Base-by-base conservation (phyloP, 2,329 filamentous ascomycete species). In the Leptographium lundbergii region DNA sequence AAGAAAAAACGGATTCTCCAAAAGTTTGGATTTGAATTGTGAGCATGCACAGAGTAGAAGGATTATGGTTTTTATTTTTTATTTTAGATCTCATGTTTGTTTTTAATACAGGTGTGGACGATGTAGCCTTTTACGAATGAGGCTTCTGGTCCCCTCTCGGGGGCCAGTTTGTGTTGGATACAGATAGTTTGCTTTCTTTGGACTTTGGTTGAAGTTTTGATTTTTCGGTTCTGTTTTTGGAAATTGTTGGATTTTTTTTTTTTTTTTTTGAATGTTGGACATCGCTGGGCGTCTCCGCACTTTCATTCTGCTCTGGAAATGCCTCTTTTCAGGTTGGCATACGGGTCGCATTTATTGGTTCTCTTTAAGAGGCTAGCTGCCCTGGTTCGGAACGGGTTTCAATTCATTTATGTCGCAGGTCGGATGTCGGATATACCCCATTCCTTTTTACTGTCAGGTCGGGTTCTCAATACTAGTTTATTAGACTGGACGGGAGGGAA, bases 401-500 rank as follows among this genome's bases (percentile, higher is more conserved):
- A 47, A 6, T 54, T 53, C 42, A 11, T 34, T 58, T 53, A 19
- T 24, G 25, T 53, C 27, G 36, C 51, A 58, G 57, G 51, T n/a
- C 51, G 50, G 51, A 47, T 36, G 57, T 48, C 25, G 57, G 57
- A 58, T 58, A 58, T 58, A 58, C 57, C 57, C 57, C 56, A 57
- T 57, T 57, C 56, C 56, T 52, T 57, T 57, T 25, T 47, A 45
- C 55, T 57, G 45, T 57, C 29, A 36, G 55, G 39, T 39, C 36
- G 54, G 54, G 45, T 24, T 50, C 32, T 34, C 29, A 34, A 34
- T 47, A 32, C 17, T 47, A 42, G 34, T 42, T 55, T 54, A 45
- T 50, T 50, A 57, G 42, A 56, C 24, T 47, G 52, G 52, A 57
- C 32, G 42, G 27, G 55, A 39, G 22, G 34, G 55, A 57, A 56